phyloP scores from a whole-genome alignment of 768 basidiomycete species.

The Pleurotus tuoliensis region DNA sequence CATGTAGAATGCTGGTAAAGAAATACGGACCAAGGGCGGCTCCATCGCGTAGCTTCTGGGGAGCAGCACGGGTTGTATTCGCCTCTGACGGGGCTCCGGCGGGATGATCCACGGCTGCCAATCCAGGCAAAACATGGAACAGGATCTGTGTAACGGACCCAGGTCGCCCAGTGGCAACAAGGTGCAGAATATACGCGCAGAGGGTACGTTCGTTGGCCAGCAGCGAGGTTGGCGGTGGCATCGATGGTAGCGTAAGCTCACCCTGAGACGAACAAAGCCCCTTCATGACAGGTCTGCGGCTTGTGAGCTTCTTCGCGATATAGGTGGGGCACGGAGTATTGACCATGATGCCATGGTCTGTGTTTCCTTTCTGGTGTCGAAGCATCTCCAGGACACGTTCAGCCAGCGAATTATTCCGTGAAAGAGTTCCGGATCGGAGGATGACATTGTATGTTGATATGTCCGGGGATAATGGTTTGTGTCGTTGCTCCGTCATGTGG shows the following conservation, averaged over 20 bases:
- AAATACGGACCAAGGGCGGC: conserved; percentile 47
- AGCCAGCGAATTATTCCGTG: conserved; percentile 41
- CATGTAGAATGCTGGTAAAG: conserved; percentile 57
- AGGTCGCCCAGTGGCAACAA: conserved; percentile 46
- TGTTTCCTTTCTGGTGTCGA: conserved; percentile 4
- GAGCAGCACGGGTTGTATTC: neutral
- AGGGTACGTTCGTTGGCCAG: conserved; percentile 44
- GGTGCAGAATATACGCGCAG: conserved; percentile 46
- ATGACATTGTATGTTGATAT: conserved; percentile 55
- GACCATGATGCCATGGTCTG: neutral
- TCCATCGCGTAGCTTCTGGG: neutral
- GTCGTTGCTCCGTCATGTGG: conserved; percentile 48
- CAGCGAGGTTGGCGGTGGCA: conserved; percentile 11
- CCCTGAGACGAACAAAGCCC: neutral
- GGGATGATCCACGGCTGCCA: conserved; percentile 35
- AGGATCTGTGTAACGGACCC: conserved; percentile 42
- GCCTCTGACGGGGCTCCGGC: conserved; percentile 24
- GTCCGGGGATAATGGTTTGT: conserved; percentile 39
- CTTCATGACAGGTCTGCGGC: neutral
- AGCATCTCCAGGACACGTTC: conserved; percentile 28
- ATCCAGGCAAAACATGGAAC: conserved; percentile 54
- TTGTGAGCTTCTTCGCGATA: neutral
- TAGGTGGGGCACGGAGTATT: neutral
- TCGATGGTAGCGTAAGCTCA: conserved; percentile 4
- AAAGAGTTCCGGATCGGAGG: conserved; percentile 48